Percentiles rank a stretch among this genome's conserved stretches.
These are phyloP conservation scores for Prototheca cutis DNA, from an alignment of 163 green algal species.

Conservation along the genomic window DNA sequence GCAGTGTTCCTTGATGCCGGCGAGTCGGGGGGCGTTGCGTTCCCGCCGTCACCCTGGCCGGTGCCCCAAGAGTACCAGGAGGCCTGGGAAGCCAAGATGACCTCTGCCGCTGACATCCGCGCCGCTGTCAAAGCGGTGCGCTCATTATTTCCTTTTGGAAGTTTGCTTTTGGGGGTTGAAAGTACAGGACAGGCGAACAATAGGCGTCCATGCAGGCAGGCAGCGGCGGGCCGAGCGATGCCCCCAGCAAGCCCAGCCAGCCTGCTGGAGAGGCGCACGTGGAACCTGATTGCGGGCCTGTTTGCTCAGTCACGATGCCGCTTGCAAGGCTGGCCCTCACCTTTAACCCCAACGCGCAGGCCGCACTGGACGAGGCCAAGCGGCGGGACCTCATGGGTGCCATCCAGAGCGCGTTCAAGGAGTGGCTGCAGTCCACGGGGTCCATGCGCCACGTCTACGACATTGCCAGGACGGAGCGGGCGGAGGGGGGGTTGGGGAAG, in stretches of 20 bases:
- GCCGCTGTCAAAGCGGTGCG: conserved; percentile 50
- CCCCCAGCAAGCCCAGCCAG: no score
- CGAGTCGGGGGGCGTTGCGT: conserved; percentile 5
- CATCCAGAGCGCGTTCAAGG: conserved; percentile 73
- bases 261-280: no score
- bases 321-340: no score
- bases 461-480: conserved; percentile 69
- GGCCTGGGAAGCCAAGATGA: conserved; percentile 38
- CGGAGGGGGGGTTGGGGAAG: conserved; percentile 7
- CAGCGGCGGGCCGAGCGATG: no score
- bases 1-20: conserved; percentile 5
- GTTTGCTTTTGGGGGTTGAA: not conserved
- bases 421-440: conserved; percentile 59
- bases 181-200: not conserved
- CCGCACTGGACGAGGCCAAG: conserved; percentile 39
- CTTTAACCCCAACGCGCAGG: conserved; percentile 17
- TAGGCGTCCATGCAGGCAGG: no score
- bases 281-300: no score
- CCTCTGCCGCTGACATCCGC: conserved; percentile 55
- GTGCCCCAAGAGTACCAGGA: conserved; percentile 54
- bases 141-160: not conserved
- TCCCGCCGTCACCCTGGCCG: conserved; percentile 36
- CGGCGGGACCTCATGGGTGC: conserved; percentile 54
- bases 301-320: no score
- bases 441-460: conserved; percentile 75